Conservation (phyloP, 176 grass and related monocot species). For the Lolium rigidum region DNA sequence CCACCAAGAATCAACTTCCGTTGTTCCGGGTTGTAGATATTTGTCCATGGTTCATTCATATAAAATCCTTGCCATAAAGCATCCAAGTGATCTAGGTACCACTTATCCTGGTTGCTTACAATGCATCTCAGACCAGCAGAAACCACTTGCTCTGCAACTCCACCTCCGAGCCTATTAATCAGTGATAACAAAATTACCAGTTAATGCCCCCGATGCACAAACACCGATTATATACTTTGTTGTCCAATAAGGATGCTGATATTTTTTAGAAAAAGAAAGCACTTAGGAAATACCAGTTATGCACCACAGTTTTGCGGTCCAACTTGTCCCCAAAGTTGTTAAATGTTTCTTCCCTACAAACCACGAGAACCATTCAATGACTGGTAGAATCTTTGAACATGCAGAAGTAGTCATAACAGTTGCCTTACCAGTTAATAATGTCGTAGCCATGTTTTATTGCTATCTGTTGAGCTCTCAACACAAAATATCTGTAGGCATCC, state of each 20-base stretch:
- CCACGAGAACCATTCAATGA: conserved; percentile 22
- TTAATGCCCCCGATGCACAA: conserved; percentile 13
- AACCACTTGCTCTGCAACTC: conserved; percentile 75
- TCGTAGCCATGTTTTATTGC: conserved; percentile 84
- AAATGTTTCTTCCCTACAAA: conserved; percentile 92
- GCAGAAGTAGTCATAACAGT: conserved; percentile 18
- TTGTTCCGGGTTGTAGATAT: conserved; percentile 65
- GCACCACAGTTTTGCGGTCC: conserved; percentile 82
- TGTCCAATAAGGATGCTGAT: conserved; percentile 1
- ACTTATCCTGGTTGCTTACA: conserved; percentile 95
- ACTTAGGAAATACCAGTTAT: conserved; percentile 81
- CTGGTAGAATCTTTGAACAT: conserved; percentile 14
- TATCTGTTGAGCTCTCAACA: conserved; percentile 83
- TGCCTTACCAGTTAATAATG: conserved; percentile 77
- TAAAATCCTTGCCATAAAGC: conserved; percentile 78
- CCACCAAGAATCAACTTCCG: conserved; percentile 89
- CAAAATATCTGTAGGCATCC: conserved; percentile 87
- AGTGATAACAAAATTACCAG: conserved; percentile 13
- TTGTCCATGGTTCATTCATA: conserved; percentile 76
- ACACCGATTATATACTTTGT: neutral
- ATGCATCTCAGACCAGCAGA: conserved; percentile 84
- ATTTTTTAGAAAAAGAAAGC: neutral
- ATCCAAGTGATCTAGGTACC: conserved; percentile 83
- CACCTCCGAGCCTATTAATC: conserved; percentile 66
- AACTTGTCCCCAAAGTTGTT: conserved; percentile 84